phyloP scores from a whole-genome alignment of 192 early-diverging fungal genomes.

The Chytriomyces confervae region DNA sequence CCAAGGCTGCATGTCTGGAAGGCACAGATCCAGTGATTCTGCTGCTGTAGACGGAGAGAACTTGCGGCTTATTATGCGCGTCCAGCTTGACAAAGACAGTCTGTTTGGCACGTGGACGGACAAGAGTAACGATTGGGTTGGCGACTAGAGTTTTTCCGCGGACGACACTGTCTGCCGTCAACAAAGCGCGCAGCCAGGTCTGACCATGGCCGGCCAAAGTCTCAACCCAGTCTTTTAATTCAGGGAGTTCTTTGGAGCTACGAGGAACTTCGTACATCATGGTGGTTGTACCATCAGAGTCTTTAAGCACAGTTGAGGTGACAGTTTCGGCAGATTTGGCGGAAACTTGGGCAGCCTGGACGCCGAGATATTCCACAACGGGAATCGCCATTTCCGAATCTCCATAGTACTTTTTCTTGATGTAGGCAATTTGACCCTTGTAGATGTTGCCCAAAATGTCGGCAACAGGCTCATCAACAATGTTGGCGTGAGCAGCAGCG shows the following conservation, averaged over 20 bases:
- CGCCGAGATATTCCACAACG: conserved; percentile 78
- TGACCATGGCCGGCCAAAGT: conserved; percentile 71
- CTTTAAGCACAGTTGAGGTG: conserved; percentile 46
- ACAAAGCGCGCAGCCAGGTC: conserved; percentile 84
- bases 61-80: conserved; percentile 43
- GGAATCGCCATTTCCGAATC: conserved; percentile 70
- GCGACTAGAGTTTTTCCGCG: conserved; percentile 63
- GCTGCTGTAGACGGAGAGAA: conserved; percentile 55
- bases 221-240: conserved; percentile 69
- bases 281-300: conserved; percentile 45
- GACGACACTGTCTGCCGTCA: conserved; percentile 77
- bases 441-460: conserved; percentile 88
- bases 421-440: conserved; percentile 73
- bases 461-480: conserved; percentile 83
- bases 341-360: conserved; percentile 37
- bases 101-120: conserved; percentile 53
- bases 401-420: conserved; percentile 76
- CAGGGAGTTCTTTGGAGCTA: conserved; percentile 59
- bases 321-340: conserved; percentile 48
- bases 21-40: conserved; percentile 47
- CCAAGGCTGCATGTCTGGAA: conserved; percentile 49
- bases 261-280: conserved; percentile 66
- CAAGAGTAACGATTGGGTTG: conserved; percentile 55
- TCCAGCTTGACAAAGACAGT: conserved; percentile 55
- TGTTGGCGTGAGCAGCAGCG: conserved; percentile 74